A percentile compares a stretch with the other conserved stretches of the same genome.
Conservation (phyloP, 2,329 filamentous ascomycete species). For the Botrytis byssoidea region DNA sequence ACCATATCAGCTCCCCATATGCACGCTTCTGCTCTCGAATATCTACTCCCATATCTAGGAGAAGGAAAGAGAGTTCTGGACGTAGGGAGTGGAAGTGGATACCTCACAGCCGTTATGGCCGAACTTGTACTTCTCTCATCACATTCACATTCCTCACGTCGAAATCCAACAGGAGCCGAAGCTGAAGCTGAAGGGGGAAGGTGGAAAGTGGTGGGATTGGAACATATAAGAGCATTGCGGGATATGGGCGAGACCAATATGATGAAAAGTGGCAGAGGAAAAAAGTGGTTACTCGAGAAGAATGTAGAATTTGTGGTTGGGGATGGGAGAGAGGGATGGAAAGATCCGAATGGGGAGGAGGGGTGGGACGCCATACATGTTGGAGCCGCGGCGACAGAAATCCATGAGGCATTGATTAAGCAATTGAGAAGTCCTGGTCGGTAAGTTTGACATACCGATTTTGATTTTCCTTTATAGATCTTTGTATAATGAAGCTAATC, state of each 20-base stretch:
- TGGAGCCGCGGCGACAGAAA: conserved; percentile 74
- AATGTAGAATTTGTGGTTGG: conserved; percentile 71
- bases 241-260: conserved; percentile 66
- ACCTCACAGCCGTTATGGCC: conserved; percentile 84
- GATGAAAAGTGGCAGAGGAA: conserved; percentile 58
- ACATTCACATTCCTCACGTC: background rate
- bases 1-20: conserved; percentile 74
- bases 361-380: conserved; percentile 95
- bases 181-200: conserved; percentile 20
- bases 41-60: conserved; percentile 56
- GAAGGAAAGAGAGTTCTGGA: conserved; percentile 61
- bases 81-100: conserved; percentile 74
- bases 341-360: conserved; percentile 44
- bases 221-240: conserved; percentile 66
- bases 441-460: conserved; percentile 36
- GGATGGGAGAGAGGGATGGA: conserved; percentile 69
- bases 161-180: background rate
- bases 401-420: conserved; percentile 70
- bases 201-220: conserved; percentile 64
- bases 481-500: background rate
- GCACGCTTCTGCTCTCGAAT: conserved; percentile 65
- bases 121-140: conserved; percentile 45
- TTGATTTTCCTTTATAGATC: background rate
- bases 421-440: conserved; percentile 78
- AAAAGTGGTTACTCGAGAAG: conserved; percentile 58